Evolutionary conservation across 805 yeast species (phyloP).

Genomic region (Candida orba): DNA sequence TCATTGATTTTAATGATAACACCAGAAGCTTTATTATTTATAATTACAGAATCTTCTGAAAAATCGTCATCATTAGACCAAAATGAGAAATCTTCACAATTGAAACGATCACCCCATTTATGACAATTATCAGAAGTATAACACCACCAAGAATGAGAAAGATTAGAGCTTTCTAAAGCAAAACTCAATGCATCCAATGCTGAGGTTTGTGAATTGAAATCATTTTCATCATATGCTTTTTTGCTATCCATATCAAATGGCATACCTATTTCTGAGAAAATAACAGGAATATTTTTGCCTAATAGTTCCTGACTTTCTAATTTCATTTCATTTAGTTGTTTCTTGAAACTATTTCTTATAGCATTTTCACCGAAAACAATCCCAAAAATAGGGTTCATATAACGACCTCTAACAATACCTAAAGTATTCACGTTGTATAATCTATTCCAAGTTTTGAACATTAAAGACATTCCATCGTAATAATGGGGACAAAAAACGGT

Average conservation of each 20-base stretch:
- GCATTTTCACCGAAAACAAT: conserved; percentile 77
- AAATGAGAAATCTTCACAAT: conserved; percentile 87
- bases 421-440: conserved; percentile 80
- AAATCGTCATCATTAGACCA: conserved; percentile 61
- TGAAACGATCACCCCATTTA: conserved; percentile 88
- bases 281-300: conserved; percentile 60
- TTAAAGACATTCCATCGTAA: conserved; percentile 89
- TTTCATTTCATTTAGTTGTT: conserved; percentile 61
- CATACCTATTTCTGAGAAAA: conserved; percentile 95
- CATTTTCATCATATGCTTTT: conserved; percentile 57
- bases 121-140: conserved; percentile 70
- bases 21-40: not conserved
- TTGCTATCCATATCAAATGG: conserved; percentile 92
- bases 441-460: conserved; percentile 87
- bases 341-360: conserved; percentile 63
- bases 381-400: conserved; percentile 64
- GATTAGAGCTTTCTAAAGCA: conserved; percentile 68
- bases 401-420: conserved; percentile 76
- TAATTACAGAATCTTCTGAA: conserved; percentile 2
- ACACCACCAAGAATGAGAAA: conserved; percentile 82
- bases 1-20: not conserved
- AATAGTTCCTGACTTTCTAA: conserved; percentile 54
- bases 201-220: conserved; percentile 63
- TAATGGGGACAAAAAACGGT: conserved; percentile 83
- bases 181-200: conserved; percentile 78